Base-by-base conservation (phyloP, 2,329 filamentous ascomycete species). In the Penicillium sp. region DNA sequence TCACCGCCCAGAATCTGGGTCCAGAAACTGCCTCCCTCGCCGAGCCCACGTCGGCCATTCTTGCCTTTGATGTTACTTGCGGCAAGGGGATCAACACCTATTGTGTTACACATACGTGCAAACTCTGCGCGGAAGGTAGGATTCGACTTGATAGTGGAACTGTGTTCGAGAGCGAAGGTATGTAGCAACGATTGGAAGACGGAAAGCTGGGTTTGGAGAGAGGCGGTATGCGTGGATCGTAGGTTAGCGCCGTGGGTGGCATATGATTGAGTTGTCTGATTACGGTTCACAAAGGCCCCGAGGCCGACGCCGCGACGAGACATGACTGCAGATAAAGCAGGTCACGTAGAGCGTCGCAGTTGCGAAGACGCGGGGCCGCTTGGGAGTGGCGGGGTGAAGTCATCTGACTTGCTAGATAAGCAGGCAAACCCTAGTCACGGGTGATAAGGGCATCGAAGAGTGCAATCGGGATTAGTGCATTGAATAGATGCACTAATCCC, bases 121-220 rank as follows among this genome's bases (percentile, higher is more conserved):
- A 99, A 99, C 74, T 99, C 93, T 31, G 93, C 91, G 56, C 94
- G 90, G 74, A 99, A 99, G 8, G 85, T 87, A 6, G 94, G 94
- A 71, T 97, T 92, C 2, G 91, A 95, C 58, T 93, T 92, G 54
- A 99, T 99, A 66, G 96, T 94, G 69, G 92, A 91, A 63, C 88
- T 89, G 80, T 99, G 94, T 45, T 93, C 95, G 67, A 93, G 83
- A 42, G 92, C 90, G 74, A 99, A 99, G 73, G 95, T 91, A 76
- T 96, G 91, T 6, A 99, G 85, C 10, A 96, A 82, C 16, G 90
- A 94, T 68, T 95, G 91, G 81, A 99, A 99, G 67, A 97, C 92
- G 60, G 91, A 87, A 57, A 99, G 87, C 71, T 99, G 94, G 34
- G 91, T 95, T 66, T 90, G 87, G 62, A 99, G 85, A 16, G 92